Percentiles rank a stretch among this genome's conserved stretches.
These are phyloP conservation scores for Huntiella decipiens DNA, from an alignment of 2,329 filamentous ascomycete species.

Conservation along the genomic window DNA sequence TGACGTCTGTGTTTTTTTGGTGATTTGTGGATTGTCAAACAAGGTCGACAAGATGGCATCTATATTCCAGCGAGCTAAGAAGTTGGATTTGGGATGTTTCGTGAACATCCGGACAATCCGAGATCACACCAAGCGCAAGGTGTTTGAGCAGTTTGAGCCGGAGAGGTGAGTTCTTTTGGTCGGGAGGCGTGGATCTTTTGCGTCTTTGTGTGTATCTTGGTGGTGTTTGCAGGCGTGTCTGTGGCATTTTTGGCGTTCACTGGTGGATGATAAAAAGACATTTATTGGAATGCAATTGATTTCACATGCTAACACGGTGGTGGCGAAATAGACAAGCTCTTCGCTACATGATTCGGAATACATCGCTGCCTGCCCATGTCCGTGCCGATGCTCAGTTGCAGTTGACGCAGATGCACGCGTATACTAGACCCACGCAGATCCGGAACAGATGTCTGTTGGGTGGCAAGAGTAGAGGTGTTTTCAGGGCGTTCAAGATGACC, in stretches of 20 bases:
- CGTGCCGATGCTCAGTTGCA: constrained; percentile 87
- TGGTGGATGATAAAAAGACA: background rate
- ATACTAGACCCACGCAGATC: constrained; percentile 85
- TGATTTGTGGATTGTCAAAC: background rate
- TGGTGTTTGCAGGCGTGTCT: background rate
- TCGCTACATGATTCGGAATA: constrained; percentile 86
- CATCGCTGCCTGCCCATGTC: constrained; percentile 58
- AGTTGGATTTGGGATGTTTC: constrained; percentile 74
- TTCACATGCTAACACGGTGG: background rate
- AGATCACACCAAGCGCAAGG: constrained; percentile 92
- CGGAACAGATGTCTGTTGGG: constrained; percentile 83
- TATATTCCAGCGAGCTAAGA: constrained; percentile 66
- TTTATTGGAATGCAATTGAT: background rate
- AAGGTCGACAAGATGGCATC: constrained; percentile 37
- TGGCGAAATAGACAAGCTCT: constrained; percentile 55
- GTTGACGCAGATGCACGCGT: constrained; percentile 86
- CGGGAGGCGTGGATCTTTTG: background rate
- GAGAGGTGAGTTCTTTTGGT: constrained; percentile 45
- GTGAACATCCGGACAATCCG: constrained; percentile 74
- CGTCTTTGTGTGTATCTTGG: background rate
- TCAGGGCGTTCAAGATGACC: constrained; percentile 80
- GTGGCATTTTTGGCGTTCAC: background rate
- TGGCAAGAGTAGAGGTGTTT: constrained; percentile 76
- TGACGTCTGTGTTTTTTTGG: background rate
- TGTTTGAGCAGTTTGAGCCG: constrained; percentile 69